Evolutionary conservation across 1,139 yeast species (phyloP), one percentile per base, ranked within the genome.

Genomic region (Diutina scorzettiae): DNA sequence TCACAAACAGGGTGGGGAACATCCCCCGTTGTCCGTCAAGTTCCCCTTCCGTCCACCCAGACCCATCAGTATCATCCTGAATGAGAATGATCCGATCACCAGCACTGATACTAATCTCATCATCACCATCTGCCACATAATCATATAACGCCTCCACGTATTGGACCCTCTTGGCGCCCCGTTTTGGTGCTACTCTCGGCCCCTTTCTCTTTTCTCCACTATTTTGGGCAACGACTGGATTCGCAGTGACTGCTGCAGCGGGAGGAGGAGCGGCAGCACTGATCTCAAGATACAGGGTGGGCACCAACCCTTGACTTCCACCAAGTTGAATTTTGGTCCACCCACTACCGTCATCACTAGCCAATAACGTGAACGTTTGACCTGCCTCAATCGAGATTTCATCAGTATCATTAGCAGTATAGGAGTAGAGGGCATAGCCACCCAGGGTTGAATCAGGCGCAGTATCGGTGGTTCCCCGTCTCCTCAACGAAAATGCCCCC

Each of bases 11-110:
- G 0, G 93, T 80, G 5, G 97, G 97, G 60, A 89, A 83, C 49
- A 85, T 59, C 1, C 96, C 96, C 37, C 66, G 68, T 28, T 51
- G 52, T 0, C 95, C 96, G 51, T 80, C 71, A 16, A 82, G 51
- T 54, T 84, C 94, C 8, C 97, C 98, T 51, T 81, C 85, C 1
- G 96, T 87, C 99, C 99, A 91, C 0, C 99, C 99, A 48, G 81
- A 81, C 5, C 95, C 96, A 45, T 81, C 81, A 47, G 85, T 91
- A 41, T 76, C 84, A 37, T 73, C 76, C 33, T 81, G 66, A 7
- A 72, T 54, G 18, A 85, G 69, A 2, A 76, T 72, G n/a, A 86
- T 76, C 45, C 69, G 67, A 49, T 91, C 97, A 1, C 96, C 96
- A 0, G 75, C 80, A 7, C 52, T 53, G 17, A 91, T 76, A 19